A percentile compares a stretch with the other conserved stretches of the same genome.
Conservation (phyloP, 306 rosid species). For the Quercus glauca region DNA sequence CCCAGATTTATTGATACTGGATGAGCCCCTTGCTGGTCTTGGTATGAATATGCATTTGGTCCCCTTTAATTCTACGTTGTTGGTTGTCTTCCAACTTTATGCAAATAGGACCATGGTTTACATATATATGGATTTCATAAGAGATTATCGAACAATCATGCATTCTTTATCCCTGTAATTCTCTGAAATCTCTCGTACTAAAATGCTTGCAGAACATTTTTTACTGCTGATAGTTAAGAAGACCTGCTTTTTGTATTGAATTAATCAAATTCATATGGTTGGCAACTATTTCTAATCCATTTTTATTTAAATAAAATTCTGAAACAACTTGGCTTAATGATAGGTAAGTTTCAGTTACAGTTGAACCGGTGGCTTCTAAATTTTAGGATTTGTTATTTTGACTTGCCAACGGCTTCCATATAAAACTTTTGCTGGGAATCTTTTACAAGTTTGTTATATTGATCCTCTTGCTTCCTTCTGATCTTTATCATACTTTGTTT, state of each 20-base stretch:
- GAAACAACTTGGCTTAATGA: background rate
- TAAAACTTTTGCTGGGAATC: background rate
- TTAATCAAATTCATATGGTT: background rate
- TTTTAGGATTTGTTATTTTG: background rate
- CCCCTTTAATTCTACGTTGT: conserved; percentile 12
- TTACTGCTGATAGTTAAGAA: background rate
- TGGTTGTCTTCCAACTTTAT: conserved; percentile 12
- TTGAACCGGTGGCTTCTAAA: background rate
- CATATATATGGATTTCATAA: background rate
- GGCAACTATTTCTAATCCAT: background rate
- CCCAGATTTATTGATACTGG: conserved; percentile 89
- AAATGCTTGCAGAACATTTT: background rate
- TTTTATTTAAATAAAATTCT: background rate
- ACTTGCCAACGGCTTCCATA: background rate
- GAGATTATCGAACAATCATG: background rate
- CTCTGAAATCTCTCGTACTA: background rate
- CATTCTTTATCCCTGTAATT: conserved; percentile 5
- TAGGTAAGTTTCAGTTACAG: conserved; percentile 3
- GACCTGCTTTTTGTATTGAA: background rate
- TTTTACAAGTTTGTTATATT: background rate
- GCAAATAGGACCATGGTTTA: background rate
- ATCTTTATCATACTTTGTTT: background rate
- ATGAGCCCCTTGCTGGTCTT: conserved; percentile 96
- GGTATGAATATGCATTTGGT: conserved; percentile 49
- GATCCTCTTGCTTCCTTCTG: conserved; percentile 5